A percentile compares a stretch with the other conserved stretches of the same genome.
Conservation (phyloP, 1,284 basidiomycete species). For the Grifola frondosa region DNA sequence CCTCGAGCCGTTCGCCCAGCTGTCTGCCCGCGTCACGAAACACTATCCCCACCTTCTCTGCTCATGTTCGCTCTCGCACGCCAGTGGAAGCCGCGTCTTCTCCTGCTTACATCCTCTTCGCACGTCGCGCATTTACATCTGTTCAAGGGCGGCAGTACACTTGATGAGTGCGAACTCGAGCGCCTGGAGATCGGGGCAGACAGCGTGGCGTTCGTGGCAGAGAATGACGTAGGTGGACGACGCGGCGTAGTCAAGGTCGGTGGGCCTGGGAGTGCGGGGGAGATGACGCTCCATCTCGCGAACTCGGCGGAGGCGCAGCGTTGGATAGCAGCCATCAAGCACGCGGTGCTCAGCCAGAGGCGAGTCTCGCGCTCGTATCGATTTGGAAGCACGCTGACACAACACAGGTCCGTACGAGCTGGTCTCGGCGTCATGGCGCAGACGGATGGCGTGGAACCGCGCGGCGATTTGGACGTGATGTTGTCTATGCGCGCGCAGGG, state of each 20-base stretch:
- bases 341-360: conserved; percentile 68
- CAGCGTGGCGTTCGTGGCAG: conserved; percentile 70
- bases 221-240: conserved; percentile 64
- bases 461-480: conserved; percentile 79
- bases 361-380: conserved; percentile 30
- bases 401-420: conserved; percentile 58
- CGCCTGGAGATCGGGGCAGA: conserved; percentile 72
- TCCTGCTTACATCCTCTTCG: conserved; percentile 56
- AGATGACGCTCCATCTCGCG: conserved; percentile 67
- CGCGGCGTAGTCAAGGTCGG: conserved; percentile 66
- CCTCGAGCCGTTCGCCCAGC: conserved; percentile 50
- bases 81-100: conserved; percentile 67
- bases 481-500: conserved; percentile 73
- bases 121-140: conserved; percentile 63
- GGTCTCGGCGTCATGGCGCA: conserved; percentile 54
- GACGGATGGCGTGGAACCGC: conserved; percentile 53
- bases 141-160: conserved; percentile 58
- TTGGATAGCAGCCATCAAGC: conserved; percentile 75
- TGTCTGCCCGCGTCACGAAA: conserved; percentile 56
- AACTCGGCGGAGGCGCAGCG: conserved; percentile 61
- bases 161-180: conserved; percentile 67
- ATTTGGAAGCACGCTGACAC: conserved; percentile 5
- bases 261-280: conserved; percentile 49
- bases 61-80: conserved; percentile 68
- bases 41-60: conserved; percentile 65